A percentile compares a stretch with the other conserved stretches of the same genome.
These are phyloP conservation scores for Fusarium sarcochroum DNA, from an alignment of 2,329 filamentous ascomycete genomes.

Conservation along the genomic window DNA sequence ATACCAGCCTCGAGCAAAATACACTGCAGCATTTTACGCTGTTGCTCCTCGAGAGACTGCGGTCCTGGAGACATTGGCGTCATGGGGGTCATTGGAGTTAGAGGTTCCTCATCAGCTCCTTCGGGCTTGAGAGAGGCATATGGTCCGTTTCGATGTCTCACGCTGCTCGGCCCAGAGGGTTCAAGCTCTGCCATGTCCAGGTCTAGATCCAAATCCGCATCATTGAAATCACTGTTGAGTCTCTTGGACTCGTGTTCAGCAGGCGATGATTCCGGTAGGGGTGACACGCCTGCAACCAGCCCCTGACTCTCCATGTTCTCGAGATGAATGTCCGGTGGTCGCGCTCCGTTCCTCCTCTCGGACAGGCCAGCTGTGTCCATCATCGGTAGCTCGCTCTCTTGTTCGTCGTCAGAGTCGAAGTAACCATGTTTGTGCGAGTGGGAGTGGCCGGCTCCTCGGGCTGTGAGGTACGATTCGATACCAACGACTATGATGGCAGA, in stretches of 20 bases:
- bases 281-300: slow-evolving; percentile 71
- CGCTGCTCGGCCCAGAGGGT: slow-evolving; percentile 51
- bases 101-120: slow-evolving; percentile 48
- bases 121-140: slow-evolving; percentile 53
- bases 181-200: slow-evolving; percentile 74
- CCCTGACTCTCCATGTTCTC: slow-evolving; percentile 68
- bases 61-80: slow-evolving; percentile 48
- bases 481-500: slow-evolving; percentile 86
- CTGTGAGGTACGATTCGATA: slow-evolving; percentile 91
- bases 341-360: slow-evolving; percentile 56
- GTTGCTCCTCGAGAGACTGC: slow-evolving; percentile 68
- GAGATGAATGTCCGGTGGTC: slow-evolving; percentile 65
- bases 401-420: slow-evolving; percentile 64
- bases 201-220: slow-evolving; percentile 70
- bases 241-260: slow-evolving; percentile 46
- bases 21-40: slow-evolving; percentile 80
- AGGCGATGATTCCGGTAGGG: slow-evolving; percentile 69
- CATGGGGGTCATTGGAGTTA: slow-evolving; percentile 35
- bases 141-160: slow-evolving; percentile 45
- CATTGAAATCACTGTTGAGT: slow-evolving; percentile 53
- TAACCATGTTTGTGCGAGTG: slow-evolving; percentile 67
- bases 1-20: slow-evolving; percentile 86
- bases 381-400: slow-evolving; percentile 50
- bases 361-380: slow-evolving; percentile 53
- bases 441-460: slow-evolving; percentile 73